Conservation (phyloP, 140 eudicot species). For the Senecio squalidus region DNA sequence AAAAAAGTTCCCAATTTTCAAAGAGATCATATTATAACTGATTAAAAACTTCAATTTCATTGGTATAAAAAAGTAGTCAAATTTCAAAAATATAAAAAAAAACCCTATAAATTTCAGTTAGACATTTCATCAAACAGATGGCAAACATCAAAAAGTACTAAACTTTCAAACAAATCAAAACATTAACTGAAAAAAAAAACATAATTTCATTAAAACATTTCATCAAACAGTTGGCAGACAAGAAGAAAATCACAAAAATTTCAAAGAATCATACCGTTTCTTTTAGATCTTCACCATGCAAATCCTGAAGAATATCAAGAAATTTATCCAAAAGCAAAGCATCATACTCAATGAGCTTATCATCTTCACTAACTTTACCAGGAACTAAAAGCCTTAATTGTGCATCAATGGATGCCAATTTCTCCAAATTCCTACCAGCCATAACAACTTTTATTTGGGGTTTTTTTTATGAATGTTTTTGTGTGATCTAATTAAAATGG, state of each 20-base stretch:
- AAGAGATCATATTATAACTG: no score
- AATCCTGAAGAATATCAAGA: slow-evolving; percentile 91
- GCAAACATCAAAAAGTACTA: no score
- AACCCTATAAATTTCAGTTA: neutral
- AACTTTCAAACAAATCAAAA: no score
- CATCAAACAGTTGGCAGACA: neutral
- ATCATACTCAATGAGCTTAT: slow-evolving; percentile 91
- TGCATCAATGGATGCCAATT: slow-evolving; percentile 92
- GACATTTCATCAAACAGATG: neutral
- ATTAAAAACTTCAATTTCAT: neutral
- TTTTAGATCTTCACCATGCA: slow-evolving; percentile 86
- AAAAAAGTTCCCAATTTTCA: neutral
- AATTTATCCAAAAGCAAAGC: slow-evolving; percentile 91
- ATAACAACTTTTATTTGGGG: slow-evolving; percentile 14
- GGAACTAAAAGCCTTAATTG: slow-evolving; percentile 94
- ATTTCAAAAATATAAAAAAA: neutral
- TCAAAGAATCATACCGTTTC: slow-evolving; percentile 58
- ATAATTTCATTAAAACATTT: neutral
- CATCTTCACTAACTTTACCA: slow-evolving; percentile 85
- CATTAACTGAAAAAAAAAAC: no score
- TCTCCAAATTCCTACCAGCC: slow-evolving; percentile 71
- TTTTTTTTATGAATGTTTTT: no score
- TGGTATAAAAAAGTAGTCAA: no score
- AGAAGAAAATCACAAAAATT: neutral
- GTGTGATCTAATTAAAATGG: neutral